Conservation (phyloP, 441 rosid species). For the Populus hybrid region DNA sequence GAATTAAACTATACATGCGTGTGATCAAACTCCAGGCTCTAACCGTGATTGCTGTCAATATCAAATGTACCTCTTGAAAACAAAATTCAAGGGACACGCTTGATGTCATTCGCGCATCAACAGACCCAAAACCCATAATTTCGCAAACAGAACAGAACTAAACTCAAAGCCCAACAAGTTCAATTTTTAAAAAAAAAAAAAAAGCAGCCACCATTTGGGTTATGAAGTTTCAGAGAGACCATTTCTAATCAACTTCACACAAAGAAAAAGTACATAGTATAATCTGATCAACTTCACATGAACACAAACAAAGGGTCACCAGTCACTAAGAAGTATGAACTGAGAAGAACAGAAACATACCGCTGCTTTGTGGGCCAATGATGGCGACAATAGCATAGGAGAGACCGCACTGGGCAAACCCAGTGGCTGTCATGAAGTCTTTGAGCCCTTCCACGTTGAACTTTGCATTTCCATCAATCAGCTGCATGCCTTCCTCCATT, state of each 20-base stretch:
- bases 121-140: not conserved
- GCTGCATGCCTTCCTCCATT: no score
- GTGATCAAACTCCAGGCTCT: not conserved
- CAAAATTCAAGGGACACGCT: not conserved
- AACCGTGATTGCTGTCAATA: not conserved
- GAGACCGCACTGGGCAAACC: no score
- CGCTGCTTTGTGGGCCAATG: no score
- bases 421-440: no score
- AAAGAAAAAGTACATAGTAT: not conserved
- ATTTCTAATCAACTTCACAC: slow-evolving; percentile 25
- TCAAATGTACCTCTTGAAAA: not conserved
- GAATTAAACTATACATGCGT: not conserved
- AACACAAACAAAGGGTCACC: not conserved
- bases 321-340: not conserved
- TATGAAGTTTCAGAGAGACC: no score
- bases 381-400: no score
- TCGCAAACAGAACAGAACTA: not conserved
- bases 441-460: no score
- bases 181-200: not conserved
- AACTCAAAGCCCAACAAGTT: not conserved
- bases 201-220: not conserved
- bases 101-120: not conserved
- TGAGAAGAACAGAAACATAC: slow-evolving; percentile 8
- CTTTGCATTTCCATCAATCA: no score
- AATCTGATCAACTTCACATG: not conserved